Evolutionary conservation across 2,329 filamentous ascomycete species (phyloP).

Genomic region (Stachybotrys echinatus): DNA sequence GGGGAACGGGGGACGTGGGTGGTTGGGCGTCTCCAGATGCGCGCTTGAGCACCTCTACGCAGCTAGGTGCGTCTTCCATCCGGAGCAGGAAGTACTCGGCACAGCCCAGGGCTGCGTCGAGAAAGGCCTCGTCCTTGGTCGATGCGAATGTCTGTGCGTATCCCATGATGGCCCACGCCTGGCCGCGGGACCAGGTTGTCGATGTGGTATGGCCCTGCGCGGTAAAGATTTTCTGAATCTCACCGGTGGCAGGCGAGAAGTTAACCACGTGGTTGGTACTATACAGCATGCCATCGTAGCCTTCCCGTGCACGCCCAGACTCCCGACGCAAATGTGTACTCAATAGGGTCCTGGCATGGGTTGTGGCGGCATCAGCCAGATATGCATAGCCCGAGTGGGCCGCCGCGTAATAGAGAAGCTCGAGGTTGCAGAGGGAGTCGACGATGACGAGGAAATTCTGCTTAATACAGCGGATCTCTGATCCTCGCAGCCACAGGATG

Average conservation of each 20-base stretch:
- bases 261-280: constrained; percentile 40
- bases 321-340: constrained; percentile 32
- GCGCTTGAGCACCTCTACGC: not conserved
- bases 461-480: no score
- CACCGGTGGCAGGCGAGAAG: constrained; percentile 32
- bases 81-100: not conserved
- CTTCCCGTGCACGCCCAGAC: constrained; percentile 20
- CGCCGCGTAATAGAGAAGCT: constrained; percentile 32
- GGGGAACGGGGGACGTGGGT: no score
- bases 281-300: constrained; percentile 17
- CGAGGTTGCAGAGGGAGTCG: constrained; percentile 35
- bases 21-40: not conserved
- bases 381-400: constrained; percentile 19
- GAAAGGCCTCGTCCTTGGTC: not conserved
- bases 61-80: not conserved
- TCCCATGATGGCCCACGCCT: not conserved
- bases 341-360: constrained; percentile 32
- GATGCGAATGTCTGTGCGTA: not conserved
- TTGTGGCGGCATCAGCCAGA: constrained; percentile 28
- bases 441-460: no score
- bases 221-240: constrained; percentile 32
- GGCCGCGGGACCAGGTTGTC: constrained; percentile 42
- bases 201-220: constrained; percentile 38
- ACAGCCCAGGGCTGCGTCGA: not conserved
- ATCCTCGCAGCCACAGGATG: no score